Evolutionary conservation across 1,284 basidiomycete genomes (phyloP), one percentile per base, ranked within the genome.

Genomic region (Papiliotrema nemorosa): DNA sequence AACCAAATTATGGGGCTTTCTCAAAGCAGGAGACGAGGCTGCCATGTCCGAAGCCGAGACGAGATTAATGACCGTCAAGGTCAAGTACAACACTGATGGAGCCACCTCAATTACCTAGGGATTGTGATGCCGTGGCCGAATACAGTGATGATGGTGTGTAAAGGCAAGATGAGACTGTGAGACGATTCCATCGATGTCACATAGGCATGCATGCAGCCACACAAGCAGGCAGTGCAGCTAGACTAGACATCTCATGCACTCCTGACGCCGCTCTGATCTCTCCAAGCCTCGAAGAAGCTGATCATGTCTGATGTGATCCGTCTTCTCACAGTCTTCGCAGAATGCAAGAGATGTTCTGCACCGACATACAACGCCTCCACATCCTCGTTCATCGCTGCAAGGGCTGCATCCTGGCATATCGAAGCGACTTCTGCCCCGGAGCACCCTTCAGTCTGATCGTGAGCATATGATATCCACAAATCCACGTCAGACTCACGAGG

Each of bases 391-490:
- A 96, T 94, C 0, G 92, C 88, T 35, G 86, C 70, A 58, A 98
- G 73, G 0, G 94, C 96, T 2, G 96, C 96, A 73, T 98, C 94
- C 76, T 98, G 96, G 69, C 93, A 97, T 44, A 98, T 81, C 1
- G 87, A 84, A 5, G 84, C 81, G 25, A 98, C 85, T 69, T 99
- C 96, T 5, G 96, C 96, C 10, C 96, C 96, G 12, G 94, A 97
- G 67, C 90, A 98, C 0, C 94, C 96, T 10, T 88, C 84, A 3
- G 90, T 88, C 92, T 97, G 59, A 27, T 21, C 43, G 43, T 18
- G 13, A 45, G 51, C 10, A 39, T 14, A 26, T 31, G 25, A 43
- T 46, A 16, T 3, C 24, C 12, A 22, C 22, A 12, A 34, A 21
- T 22, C 33, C 16, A 27, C n/a, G 13, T 18, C 35, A 27, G 1